A percentile compares a stretch with the other conserved stretches of the same genome.
phyloP scores from a whole-genome alignment of 192 early-diverging fungal species.

The Dissophora ornata region DNA sequence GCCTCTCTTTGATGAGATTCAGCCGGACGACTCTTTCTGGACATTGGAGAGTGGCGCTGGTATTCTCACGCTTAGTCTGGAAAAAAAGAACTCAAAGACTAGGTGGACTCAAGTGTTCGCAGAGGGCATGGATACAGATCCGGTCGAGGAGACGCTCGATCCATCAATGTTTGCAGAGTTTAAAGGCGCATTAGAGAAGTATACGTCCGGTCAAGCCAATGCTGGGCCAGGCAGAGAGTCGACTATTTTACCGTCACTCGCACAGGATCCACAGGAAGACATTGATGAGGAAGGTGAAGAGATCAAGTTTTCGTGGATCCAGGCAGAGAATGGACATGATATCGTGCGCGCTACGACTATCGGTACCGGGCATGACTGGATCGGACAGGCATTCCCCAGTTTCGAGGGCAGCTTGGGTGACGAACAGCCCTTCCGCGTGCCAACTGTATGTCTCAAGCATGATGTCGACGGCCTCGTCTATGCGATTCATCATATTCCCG shows the following conservation, averaged over 20 bases:
- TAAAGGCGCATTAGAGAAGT: conserved; percentile 68
- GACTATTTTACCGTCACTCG: conserved; percentile 14
- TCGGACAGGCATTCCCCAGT: conserved; percentile 56
- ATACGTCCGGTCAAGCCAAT: conserved; percentile 60
- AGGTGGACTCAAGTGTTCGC: conserved; percentile 78
- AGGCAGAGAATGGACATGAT: conserved; percentile 46
- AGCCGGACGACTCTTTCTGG: conserved; percentile 72
- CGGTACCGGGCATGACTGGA: conserved; percentile 69
- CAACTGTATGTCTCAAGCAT: conserved; percentile 68
- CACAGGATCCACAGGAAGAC: conserved; percentile 35
- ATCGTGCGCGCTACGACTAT: conserved; percentile 58
- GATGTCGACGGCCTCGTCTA: conserved; percentile 82
- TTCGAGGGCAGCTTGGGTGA: conserved; percentile 27
- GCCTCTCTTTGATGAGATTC: conserved; percentile 59
- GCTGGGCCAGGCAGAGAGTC: conserved; percentile 28
- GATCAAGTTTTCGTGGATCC: conserved; percentile 59
- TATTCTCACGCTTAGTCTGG: conserved; percentile 68
- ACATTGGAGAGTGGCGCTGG: conserved; percentile 68
- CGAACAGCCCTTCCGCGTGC: conserved; percentile 54
- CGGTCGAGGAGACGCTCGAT: conserved; percentile 72
- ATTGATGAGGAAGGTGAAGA: conserved; percentile 60
- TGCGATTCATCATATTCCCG: conserved; percentile 46
- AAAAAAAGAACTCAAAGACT: conserved; percentile 68
- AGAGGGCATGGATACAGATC: conserved; percentile 61
- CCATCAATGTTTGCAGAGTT: conserved; percentile 69